A percentile compares a stretch with the other conserved stretches of the same genome.
Conservation (phyloP, 352 stramenopile genomes). For the Phytopythium vexans region DNA sequence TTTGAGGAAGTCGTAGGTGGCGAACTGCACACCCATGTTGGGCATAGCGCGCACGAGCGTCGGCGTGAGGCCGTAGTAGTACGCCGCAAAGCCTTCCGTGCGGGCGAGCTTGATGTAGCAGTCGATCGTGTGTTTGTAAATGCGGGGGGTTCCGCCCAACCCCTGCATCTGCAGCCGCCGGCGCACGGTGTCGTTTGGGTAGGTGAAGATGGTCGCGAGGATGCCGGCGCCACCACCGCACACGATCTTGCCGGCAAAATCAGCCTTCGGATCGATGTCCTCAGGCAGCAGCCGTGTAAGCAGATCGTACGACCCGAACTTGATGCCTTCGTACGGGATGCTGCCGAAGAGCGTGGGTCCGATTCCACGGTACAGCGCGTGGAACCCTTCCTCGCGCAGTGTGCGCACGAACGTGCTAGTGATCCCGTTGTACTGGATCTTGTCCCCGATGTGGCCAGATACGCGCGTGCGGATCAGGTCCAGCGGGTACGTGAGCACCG, state of each 20-base stretch:
- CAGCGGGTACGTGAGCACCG: slow-evolving; percentile 83
- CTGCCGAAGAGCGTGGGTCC: slow-evolving; percentile 64
- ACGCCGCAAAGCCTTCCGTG: slow-evolving; percentile 63
- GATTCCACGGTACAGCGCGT: slow-evolving; percentile 68
- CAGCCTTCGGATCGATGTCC: slow-evolving; percentile 53
- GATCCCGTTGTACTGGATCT: slow-evolving; percentile 73
- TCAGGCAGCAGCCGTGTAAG: slow-evolving; percentile 49
- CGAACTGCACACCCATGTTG: slow-evolving; percentile 88
- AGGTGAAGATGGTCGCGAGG: slow-evolving; percentile 83
- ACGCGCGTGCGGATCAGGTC: slow-evolving; percentile 83
- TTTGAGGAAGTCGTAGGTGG: slow-evolving; percentile 82
- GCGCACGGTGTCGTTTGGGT: slow-evolving; percentile 87
- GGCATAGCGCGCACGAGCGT: slow-evolving; percentile 83
- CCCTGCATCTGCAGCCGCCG: slow-evolving; percentile 86
- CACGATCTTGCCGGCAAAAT: slow-evolving; percentile 67
- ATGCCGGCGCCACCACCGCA: slow-evolving; percentile 78
- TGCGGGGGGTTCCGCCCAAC: slow-evolving; percentile 40
- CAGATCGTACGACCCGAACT: slow-evolving; percentile 78
- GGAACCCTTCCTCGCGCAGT: slow-evolving; percentile 61
- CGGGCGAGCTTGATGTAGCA: slow-evolving; percentile 69
- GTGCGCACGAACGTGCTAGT: slow-evolving; percentile 63
- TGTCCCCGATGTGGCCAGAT: slow-evolving; percentile 62
- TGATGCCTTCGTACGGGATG: slow-evolving; percentile 81
- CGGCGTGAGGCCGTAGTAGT: slow-evolving; percentile 71
- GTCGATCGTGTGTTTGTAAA: slow-evolving; percentile 75